Conservation (phyloP, 2,329 filamentous ascomycete genomes). For the Cladosporium cucumerinum region DNA sequence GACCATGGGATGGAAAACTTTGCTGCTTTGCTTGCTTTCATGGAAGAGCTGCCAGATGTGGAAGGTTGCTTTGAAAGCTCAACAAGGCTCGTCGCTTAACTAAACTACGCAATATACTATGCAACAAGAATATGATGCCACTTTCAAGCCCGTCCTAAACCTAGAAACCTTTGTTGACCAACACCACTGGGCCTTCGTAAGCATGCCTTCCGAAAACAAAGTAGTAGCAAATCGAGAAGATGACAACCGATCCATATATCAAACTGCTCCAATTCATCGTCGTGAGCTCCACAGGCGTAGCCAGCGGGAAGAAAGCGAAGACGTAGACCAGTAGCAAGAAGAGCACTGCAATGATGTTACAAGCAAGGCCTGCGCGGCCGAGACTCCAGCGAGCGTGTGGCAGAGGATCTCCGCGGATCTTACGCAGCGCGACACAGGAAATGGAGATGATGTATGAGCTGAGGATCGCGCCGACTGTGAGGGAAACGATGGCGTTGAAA, state of each 20-base stretch:
- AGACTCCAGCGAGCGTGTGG: slow-evolving; percentile 14
- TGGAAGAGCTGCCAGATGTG: neutral
- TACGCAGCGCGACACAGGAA: slow-evolving; percentile 23
- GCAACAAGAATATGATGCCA: neutral
- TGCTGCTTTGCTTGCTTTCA: neutral
- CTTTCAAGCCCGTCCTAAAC: neutral
- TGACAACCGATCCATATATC: slow-evolving; percentile 32
- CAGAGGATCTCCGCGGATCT: slow-evolving; percentile 1
- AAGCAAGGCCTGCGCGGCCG: slow-evolving; percentile 2
- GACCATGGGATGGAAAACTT: neutral
- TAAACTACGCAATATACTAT: neutral
- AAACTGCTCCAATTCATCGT: slow-evolving; percentile 33
- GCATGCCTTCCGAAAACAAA: slow-evolving; percentile 20
- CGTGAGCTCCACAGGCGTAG: slow-evolving; percentile 22
- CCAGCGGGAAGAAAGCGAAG: slow-evolving; percentile 18
- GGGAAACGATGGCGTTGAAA: slow-evolving; percentile 39
- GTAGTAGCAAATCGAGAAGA: slow-evolving; percentile 22
- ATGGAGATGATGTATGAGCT: slow-evolving; percentile 36
- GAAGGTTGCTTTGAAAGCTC: neutral
- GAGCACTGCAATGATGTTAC: slow-evolving; percentile 12
- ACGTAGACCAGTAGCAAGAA: slow-evolving; percentile 17
- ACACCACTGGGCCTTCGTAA: slow-evolving; percentile 25
- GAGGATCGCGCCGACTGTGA: slow-evolving; percentile 36
- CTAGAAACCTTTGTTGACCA: slow-evolving; percentile 9
- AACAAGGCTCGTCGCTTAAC: neutral